Evolutionary conservation across 345 rosid species (phyloP), one percentile per base, ranked within the genome.

Genomic region (Zanthoxylum bungeanum): DNA sequence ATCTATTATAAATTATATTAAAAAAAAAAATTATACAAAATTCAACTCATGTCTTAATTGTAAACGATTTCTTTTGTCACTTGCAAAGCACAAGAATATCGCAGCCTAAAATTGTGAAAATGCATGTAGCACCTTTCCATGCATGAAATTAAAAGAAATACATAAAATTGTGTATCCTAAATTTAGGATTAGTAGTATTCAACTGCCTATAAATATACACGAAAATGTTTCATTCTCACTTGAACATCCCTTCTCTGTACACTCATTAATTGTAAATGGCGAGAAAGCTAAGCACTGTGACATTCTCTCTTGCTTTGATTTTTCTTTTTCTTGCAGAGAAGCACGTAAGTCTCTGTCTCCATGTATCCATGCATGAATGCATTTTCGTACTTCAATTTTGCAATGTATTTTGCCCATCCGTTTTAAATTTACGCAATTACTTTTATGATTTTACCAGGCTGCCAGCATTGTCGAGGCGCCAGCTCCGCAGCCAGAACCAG

Each of bases 401-500:
- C n/a, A n/a, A n/a, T n/a, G n/a, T n/a, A n/a, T n/a, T n/a, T n/a
- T n/a, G n/a, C n/a, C n/a, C n/a, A n/a, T n/a, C 2, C 11, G 24
- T 60, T 2, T 19, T 60, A 28, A 53, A 21, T 51, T 51, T 30
- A 19, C 17, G 16, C 3, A 4, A 1, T 0, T 8, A 44, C 28
- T 16, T 65, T 28, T 19, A 0, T 17, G n/a, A 36, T 9, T 25
- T n/a, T 30, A 22, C 25, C 70, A 79, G 87, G 85, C 76, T 49
- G 27, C 28, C 3, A 70, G 42, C 14, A 77, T 67, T 25, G 44
- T 5, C 1, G 79, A 76, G 70, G 77, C 85, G 73, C 85, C 85
- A 6, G 63, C 80, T 31, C 85, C 85, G n/a, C 84, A 84, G 39
- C 80, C 82, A n/a, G 76, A 77, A 40, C 68, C 73, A 22, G 31